Evolutionary conservation across 345 rosid species (phyloP), one percentile per base, ranked within the genome.

Genomic region (Noccaea bulbosa): DNA sequence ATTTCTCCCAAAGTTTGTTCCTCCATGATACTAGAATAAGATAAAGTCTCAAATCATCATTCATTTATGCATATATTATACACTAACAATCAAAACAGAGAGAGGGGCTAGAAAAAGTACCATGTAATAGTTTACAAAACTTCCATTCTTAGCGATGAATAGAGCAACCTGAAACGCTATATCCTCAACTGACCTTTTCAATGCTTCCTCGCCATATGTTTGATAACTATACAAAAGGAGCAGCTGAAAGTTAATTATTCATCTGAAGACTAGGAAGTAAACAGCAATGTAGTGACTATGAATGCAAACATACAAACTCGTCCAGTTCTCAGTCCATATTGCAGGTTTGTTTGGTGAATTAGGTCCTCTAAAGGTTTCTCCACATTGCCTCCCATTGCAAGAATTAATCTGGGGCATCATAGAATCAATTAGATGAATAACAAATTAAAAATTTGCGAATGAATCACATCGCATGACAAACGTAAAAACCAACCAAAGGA

Each of bases 311-410:
- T 84, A 91, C 97, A 69, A 83, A 76, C 88, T 84, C 61, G 93
- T 89, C 97, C 97, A 89, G 58, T 89, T 80, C 74, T 92, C 97
- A 14, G 96, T 92, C 97, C 97, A 92, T 35, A 92, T 78, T 46
- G 90, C 73, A n/a, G 97, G 97, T 59, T 92, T 92, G 72, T 80
- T 81, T 47, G 90, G 90, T 5, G 92, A 83, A 71, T 92, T 92
- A 1, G 97, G 96, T 32, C 93, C 96, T 24, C 62, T 66, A 67
- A 87, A 92, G 51, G 96, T 91, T 75, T 84, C 88, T 51, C 90
- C 97, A 70, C 97, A 92, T 62, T 69, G 74, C 86, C 84, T 77
- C 33, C 96, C 96, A 37, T 89, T 92, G 81, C 96, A 89, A 62
- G 96, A 49, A 54, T 92, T 89, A 33, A 89, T 83, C 96, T 89